Percentiles rank a stretch among this genome's conserved stretches.
These are phyloP conservation scores for Geotrichum macrosporum DNA, from an alignment of 1,139 yeast genomes.

Conservation along the genomic window DNA sequence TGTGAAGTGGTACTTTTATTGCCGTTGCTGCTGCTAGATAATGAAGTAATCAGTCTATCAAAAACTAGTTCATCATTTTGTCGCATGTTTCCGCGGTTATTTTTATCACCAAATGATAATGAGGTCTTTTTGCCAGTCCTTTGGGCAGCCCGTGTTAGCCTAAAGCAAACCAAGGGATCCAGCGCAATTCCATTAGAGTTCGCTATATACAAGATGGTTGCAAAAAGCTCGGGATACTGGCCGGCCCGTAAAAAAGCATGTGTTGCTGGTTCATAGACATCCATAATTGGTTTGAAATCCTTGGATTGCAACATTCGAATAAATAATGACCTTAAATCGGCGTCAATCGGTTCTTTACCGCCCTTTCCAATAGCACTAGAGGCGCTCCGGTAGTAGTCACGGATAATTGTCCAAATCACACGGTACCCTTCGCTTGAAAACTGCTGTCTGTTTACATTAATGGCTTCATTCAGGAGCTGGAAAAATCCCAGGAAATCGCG, in stretches of 20 bases:
- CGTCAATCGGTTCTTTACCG: neutral
- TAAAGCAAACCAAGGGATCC: constrained; percentile 5
- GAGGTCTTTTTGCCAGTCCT: neutral
- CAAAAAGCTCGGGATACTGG: constrained; percentile 26
- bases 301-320: constrained; percentile 19
- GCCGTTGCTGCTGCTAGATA: neutral
- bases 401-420: constrained; percentile 29
- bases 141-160: constrained; percentile 7
- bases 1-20: no score
- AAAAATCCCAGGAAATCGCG: constrained; percentile 25
- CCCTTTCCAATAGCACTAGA: neutral
- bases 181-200: constrained; percentile 19
- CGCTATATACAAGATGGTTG: constrained; percentile 29
- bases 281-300: constrained; percentile 25
- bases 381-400: constrained; percentile 27
- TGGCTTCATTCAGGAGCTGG: constrained; percentile 20
- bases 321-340: constrained; percentile 5
- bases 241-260: constrained; percentile 29
- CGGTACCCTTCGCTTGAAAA: constrained; percentile 26
- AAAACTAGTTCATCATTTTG: neutral
- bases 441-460: constrained; percentile 9
- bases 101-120: neutral
- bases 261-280: constrained; percentile 28
- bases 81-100: neutral
- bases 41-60: neutral